Evolutionary conservation across 139 green algal species (phyloP).

Genomic region (Tetraselmis chui): DNA sequence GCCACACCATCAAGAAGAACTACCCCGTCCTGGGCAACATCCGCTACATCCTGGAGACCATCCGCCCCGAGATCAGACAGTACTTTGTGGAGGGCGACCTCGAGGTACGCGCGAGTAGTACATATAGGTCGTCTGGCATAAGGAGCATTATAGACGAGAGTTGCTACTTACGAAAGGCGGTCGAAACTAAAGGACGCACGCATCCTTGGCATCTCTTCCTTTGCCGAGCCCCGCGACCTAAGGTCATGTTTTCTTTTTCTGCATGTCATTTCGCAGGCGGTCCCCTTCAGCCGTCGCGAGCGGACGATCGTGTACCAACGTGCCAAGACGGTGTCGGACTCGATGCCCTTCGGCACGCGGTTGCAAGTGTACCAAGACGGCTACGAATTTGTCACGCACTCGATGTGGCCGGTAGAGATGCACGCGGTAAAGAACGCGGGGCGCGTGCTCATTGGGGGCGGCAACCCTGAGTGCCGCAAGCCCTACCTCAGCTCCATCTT

Average conservation of each 20-base stretch:
- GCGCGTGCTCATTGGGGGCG: slow-evolving; percentile 10
- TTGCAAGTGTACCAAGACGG: slow-evolving; percentile 6
- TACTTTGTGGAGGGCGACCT: slow-evolving; percentile 12
- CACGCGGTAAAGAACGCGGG: background rate
- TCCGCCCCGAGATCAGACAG: slow-evolving; percentile 13
- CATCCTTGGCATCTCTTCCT: too few species aligned
- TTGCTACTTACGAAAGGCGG: too few species aligned
- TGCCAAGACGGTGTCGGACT: slow-evolving; percentile 6
- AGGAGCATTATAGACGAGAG: too few species aligned
- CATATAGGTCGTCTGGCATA: too few species aligned
- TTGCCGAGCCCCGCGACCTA: too few species aligned
- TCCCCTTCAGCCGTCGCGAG: slow-evolving; percentile 5
- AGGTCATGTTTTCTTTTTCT: too few species aligned
- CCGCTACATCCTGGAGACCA: slow-evolving; percentile 5
- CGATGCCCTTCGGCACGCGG: slow-evolving; percentile 9
- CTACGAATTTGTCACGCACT: slow-evolving; percentile 5
- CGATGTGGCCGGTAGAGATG: slow-evolving; percentile 5
- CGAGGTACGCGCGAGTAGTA: background rate
- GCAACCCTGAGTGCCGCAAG: background rate
- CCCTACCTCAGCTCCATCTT: slow-evolving; percentile 1
- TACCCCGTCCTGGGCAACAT: slow-evolving; percentile 15
- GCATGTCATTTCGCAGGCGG: background rate
- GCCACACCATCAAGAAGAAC: slow-evolving; percentile 3
- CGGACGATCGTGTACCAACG: slow-evolving; percentile 10
- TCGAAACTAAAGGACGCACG: too few species aligned